Conservation (phyloP, 2,329 filamentous ascomycete species). For the Trichoderma gracile region DNA sequence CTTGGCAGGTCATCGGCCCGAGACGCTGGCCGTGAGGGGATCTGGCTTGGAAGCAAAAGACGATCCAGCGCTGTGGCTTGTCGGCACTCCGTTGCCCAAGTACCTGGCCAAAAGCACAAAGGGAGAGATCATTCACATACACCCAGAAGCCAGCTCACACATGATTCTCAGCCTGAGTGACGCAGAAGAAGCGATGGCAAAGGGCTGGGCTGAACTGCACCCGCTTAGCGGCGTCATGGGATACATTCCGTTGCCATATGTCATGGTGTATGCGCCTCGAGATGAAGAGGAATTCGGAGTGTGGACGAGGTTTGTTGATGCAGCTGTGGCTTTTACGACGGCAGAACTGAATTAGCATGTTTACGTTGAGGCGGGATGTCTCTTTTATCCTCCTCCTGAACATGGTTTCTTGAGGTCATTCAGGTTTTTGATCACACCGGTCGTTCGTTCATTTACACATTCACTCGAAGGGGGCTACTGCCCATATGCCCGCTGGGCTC, state of each 20-base stretch:
- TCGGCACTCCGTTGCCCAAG: neutral
- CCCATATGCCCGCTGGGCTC: too few species aligned
- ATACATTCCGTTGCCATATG: conserved; percentile 33
- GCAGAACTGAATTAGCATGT: conserved; percentile 7
- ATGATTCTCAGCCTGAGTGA: conserved; percentile 42
- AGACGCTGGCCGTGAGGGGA: neutral
- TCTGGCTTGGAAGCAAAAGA: conserved; percentile 20
- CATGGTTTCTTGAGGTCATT: too few species aligned
- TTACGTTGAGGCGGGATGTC: neutral
- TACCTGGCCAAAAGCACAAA: conserved; percentile 26
- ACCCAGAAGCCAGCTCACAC: conserved; percentile 44
- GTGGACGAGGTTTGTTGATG: conserved; percentile 32
- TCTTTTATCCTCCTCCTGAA: too few species aligned
- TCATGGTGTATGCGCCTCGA: conserved; percentile 46
- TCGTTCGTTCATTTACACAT: too few species aligned
- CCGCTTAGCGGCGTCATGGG: conserved; percentile 30
- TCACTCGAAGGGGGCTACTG: too few species aligned
- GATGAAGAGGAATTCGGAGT: conserved; percentile 39
- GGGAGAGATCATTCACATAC: conserved; percentile 43
- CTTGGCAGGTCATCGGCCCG: conserved; percentile 7
- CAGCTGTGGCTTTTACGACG: conserved; percentile 26
- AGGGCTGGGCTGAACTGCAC: conserved; percentile 46
- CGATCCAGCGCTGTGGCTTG: conserved; percentile 22
- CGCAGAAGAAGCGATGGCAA: conserved; percentile 38
- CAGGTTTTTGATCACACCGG: too few species aligned